phyloP scores from a whole-genome alignment of 495 filamentous ascomycete genomes.

The Trichoderma gamsii region DNA sequence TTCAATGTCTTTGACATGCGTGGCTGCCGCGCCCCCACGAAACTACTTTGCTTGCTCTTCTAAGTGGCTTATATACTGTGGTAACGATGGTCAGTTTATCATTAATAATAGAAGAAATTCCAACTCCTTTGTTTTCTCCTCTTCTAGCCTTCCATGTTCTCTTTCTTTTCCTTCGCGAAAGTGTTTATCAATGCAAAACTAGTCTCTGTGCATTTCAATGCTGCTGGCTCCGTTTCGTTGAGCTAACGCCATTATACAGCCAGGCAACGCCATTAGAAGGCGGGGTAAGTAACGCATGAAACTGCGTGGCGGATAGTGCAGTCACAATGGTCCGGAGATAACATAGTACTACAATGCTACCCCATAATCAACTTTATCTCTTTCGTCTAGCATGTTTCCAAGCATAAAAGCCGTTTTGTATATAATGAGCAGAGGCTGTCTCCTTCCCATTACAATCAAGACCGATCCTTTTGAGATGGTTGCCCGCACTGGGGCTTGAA shows the following conservation, averaged over 20 bases:
- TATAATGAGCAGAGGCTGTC: neutral
- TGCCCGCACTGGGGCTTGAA: neutral
- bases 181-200: neutral
- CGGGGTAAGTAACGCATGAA: neutral
- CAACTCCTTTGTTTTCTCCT: neutral
- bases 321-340: neutral
- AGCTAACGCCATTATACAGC: neutral
- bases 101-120: no score
- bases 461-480: neutral
- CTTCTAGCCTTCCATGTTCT: no score
- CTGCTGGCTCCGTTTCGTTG: neutral
- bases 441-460: conserved; percentile 2
- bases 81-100: no score
- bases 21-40: neutral
- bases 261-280: neutral
- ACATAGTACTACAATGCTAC: neutral
- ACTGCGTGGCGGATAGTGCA: neutral
- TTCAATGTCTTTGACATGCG: neutral
- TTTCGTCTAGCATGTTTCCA: neutral
- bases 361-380: conserved; percentile 8
- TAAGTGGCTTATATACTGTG: neutral
- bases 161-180: no score
- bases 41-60: neutral
- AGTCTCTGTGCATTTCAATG: neutral
- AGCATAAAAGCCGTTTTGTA: neutral